Evolutionary conservation across 768 basidiomycete genomes (phyloP), one percentile per base, ranked within the genome.

Genomic region (Boletellus ananas): DNA sequence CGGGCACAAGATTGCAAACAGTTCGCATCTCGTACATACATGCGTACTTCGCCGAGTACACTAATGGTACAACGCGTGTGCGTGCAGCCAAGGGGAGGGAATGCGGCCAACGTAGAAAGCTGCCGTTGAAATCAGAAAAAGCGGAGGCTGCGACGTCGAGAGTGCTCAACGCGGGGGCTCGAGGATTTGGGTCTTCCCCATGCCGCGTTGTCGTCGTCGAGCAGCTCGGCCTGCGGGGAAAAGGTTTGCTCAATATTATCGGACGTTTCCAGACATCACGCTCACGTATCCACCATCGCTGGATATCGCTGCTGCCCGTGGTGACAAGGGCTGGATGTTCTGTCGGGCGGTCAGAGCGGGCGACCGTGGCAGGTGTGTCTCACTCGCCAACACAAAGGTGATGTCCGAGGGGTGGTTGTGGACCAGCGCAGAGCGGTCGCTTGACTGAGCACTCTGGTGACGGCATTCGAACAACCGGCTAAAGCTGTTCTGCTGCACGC

Each of bases 181-280:
- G 46, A 18, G 39, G 27, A 6, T 21, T 37, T 18, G 46, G 43
- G n/a, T 23, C 31, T 6, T 10, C 50, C 53, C 62, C 62, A 64
- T 20, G 62, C 60, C 62, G 66, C 66, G 34, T 64, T 64, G 36
- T 64, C 62, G 2, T 64, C 62, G 5, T 63, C 62, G 6, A 64
- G 61, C 64, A 66, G 58, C 38, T 64, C 56, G 4, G 62, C 62
- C 62, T 63, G 50, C 1, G 4, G 6, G 31, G n/a, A n/a, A n/a
- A n/a, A n/a, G n/a, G n/a, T n/a, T n/a, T n/a, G n/a, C n/a, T 42
- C 3, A 34, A 17, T 18, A 40, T 39, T 23, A 36, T 18, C 29
- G 10, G 6, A 10, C 9, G 12, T 7, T 35, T 14, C 3, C 8
- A 23, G 25, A 40, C 14, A 34, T 37, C 13, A 40, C 20, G 18